Evolutionary conservation across 768 basidiomycete genomes (phyloP).

Genomic region (Leucocoprinus leucothites): DNA sequence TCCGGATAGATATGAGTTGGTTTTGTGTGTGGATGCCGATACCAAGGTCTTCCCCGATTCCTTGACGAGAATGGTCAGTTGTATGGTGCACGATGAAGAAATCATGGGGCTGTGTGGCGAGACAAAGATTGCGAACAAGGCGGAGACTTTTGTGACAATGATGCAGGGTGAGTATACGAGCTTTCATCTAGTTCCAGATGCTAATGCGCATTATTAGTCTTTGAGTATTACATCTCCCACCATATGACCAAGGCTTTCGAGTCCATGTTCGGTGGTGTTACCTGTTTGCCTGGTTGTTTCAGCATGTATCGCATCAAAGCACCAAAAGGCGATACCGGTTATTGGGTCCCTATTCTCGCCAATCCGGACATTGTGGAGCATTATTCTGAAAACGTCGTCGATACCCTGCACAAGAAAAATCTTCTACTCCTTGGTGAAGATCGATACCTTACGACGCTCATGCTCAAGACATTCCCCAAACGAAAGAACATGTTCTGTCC

Average conservation of each 20-base stretch:
- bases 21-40: conserved; percentile 95
- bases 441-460: conserved; percentile 96
- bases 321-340: conserved; percentile 93
- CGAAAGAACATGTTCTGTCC: conserved; percentile 99
- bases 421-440: conserved; percentile 95
- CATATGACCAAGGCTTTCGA: conserved; percentile 99
- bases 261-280: conserved; percentile 99
- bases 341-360: conserved; percentile 98
- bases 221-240: conserved; percentile 99
- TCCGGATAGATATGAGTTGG: conserved; percentile 93
- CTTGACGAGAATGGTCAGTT: conserved; percentile 90
- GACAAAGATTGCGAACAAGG: conserved; percentile 99
- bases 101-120: conserved; percentile 99
- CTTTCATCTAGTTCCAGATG: conserved; percentile 14
- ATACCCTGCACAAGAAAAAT: conserved; percentile 99
- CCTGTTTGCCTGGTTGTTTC: conserved; percentile 99
- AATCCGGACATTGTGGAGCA: conserved; percentile 99
- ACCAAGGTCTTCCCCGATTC: conserved; percentile 99
- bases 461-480: conserved; percentile 99
- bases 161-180: conserved; percentile 79
- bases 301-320: conserved; percentile 99
- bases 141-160: conserved; percentile 98
- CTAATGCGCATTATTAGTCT: conserved; percentile 52
- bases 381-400: conserved; percentile 99
- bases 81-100: conserved; percentile 95